Evolutionary conservation across 495 filamentous ascomycete species (phyloP), one percentile per base, ranked within the genome.

Genomic region (Hypoxylon crocopeplum): DNA sequence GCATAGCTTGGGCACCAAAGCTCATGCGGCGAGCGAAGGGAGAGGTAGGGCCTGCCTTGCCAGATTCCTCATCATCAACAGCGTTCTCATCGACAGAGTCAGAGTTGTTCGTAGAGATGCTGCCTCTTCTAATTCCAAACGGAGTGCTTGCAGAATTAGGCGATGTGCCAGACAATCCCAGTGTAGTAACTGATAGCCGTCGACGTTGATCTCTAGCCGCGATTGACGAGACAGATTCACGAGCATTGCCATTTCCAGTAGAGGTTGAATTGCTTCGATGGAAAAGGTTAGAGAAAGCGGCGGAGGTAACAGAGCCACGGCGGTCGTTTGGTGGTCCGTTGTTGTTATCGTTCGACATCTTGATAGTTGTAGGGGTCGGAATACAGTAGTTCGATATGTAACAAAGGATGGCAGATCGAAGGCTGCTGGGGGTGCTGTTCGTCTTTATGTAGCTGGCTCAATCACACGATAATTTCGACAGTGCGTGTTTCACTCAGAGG

Each of bases 1-100:
- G 84, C 66, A 96, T 77, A 29, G 94, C 91, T 67, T 91, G 86
- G 20, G 91, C 92, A 48, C 94, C 93, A 70, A 96, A 94, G 68
- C 93, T 97, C 77, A 96, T 84, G 16, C 94, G 87, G 42, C 94
- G 86, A 7, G 84, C 84, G 69, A 96, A 95, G 12, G 91, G 91
- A 4, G 88, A 88, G 39, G 73, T 83, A 25, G 90, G 83, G 6
- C 81, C 79, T 51, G 69, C 71, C 66, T 71, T 77, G 32, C 69
- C 72, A 41, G 68, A 76, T 68, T 87, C 91, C 33, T 83, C 84
- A 40, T 98, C 94, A 48, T 97, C 94, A 36, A 93, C 82, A 36
- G 92, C 88, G 56, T 80, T 91, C 72, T 97, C 94, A 64, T 97
- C 92, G 40, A 86, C 75, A n/a, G 86, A 88, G 48, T 87, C 85